Evolutionary conservation across 2,329 filamentous ascomycete species (phyloP), one percentile per base, ranked within the genome.

Genomic region (Ascocoryne sarcoides): DNA sequence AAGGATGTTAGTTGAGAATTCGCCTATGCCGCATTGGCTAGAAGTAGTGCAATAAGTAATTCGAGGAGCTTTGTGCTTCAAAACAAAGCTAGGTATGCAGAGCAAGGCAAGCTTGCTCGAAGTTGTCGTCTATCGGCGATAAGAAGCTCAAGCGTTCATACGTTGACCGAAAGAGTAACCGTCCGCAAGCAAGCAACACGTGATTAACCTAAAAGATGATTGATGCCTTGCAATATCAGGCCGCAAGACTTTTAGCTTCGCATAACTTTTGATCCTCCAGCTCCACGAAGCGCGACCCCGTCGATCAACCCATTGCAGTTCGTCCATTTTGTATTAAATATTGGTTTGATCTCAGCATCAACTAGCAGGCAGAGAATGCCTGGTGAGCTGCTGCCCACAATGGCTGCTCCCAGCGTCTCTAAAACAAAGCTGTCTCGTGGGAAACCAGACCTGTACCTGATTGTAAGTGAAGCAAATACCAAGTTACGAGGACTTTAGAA

Each of bases 391-490:
- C 45, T 58, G 52, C 52, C 54, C 48, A 50, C 50, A 51, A 60
- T 60, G 58, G 57, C 53, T 49, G 47, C 54, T 51, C 48, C 53
- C 42, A 53, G 37, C 46, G 39, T 55, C 46, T 49, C 54, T 8
- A 56, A 56, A 37, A 46, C 49, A 41, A 57, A 55, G 51, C 42
- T 48, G 26, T 52, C 50, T 37, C 45, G 49, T 37, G 55, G 48
- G 37, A 55, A 55, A 43, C 52, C 57, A 45, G 59, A 61, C 40
- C 46, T 61, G 39, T 61, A 60, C 45, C 50, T 61, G n/a, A 60
- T 61, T 48, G 59, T 61, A 57, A 43, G 57, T 46, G 12, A 7
- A 26, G 39, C 29, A 32, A 18, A 26, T 28, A 15, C 3, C 10
- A 9, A 10, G 41, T 39, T 23, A 21, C 10, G 23, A 14, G 33